A percentile compares a stretch with the other conserved stretches of the same genome.
These are phyloP conservation scores for Gastrodia elata DNA, from an alignment of 106 monocot species.

Conservation along the genomic window DNA sequence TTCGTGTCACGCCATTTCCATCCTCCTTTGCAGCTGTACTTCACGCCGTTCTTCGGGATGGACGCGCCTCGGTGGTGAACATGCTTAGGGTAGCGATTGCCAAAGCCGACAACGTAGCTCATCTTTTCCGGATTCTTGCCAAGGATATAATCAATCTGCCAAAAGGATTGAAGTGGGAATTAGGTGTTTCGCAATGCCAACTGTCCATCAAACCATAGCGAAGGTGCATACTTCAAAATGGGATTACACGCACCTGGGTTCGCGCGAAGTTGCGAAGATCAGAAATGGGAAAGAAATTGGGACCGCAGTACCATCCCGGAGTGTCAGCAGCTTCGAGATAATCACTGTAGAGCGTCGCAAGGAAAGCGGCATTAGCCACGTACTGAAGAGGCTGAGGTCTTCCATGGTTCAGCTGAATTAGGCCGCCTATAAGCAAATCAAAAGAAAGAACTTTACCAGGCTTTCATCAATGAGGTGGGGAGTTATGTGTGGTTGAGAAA, in stretches of 20 bases:
- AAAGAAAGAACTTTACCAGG: not conserved
- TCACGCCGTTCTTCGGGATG: constrained; percentile 22
- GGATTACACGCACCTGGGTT: constrained; percentile 14
- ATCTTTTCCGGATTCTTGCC: constrained; percentile 43
- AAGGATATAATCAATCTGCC: constrained; percentile 36
- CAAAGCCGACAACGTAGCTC: constrained; percentile 52
- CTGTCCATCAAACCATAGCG: not conserved
- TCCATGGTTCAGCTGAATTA: constrained; percentile 56
- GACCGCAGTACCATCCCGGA: constrained; percentile 32
- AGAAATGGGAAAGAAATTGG: constrained; percentile 19
- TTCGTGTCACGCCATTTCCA: constrained; percentile 35
- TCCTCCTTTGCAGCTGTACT: constrained; percentile 38
- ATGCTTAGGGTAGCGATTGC: constrained; percentile 25
- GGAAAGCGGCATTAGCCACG: constrained; percentile 30
- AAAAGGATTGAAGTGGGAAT: no score
- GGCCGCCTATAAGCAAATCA: constrained; percentile 33
- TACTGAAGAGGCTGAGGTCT: constrained; percentile 31
- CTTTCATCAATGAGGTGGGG: not conserved
- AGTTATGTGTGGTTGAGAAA: not conserved
- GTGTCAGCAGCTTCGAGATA: constrained; percentile 28
- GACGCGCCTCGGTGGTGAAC: constrained; percentile 64
- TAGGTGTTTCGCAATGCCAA: no score
- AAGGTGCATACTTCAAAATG: not conserved
- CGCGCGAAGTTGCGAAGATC: constrained; percentile 21
- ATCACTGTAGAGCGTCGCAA: constrained; percentile 24